Evolutionary conservation across 148 eudicot species (phyloP).

Genomic region (Rhododendron simsii): DNA sequence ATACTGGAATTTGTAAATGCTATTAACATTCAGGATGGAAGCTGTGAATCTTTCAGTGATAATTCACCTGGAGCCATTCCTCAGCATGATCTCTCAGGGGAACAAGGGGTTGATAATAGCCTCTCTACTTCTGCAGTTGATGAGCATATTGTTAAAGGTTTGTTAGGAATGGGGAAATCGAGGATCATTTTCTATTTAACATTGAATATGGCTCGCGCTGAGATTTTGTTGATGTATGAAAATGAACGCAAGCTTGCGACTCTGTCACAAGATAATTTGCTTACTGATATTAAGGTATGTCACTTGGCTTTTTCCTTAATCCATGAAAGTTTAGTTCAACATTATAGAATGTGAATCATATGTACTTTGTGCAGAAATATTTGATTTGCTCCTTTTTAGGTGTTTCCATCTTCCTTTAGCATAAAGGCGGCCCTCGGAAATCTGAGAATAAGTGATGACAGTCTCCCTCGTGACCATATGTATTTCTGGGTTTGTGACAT

Average conservation of each 20-base stretch:
- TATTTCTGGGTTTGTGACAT: slow-evolving; percentile 95
- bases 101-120: slow-evolving; percentile 31
- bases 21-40: slow-evolving; percentile 57
- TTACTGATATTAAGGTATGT: slow-evolving; percentile 78
- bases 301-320: slow-evolving; percentile 6
- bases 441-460: slow-evolving; percentile 88
- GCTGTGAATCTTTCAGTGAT: slow-evolving; percentile 48
- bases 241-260: slow-evolving; percentile 80
- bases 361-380: neutral
- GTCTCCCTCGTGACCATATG: slow-evolving; percentile 64
- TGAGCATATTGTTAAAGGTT: slow-evolving; percentile 65
- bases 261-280: slow-evolving; percentile 83
- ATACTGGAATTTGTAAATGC: slow-evolving; percentile 75
- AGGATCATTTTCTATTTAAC: slow-evolving; percentile 60
- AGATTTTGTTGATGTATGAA: slow-evolving; percentile 83
- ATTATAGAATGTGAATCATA: neutral
- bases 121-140: slow-evolving; percentile 34
- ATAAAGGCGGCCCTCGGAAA: slow-evolving; percentile 93
- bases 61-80: slow-evolving; percentile 42
- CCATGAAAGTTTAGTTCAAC: neutral
- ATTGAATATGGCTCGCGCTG: slow-evolving; percentile 85
- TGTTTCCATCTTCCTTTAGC: slow-evolving; percentile 94
- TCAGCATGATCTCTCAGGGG: slow-evolving; percentile 43
- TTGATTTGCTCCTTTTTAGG: slow-evolving; percentile 36
- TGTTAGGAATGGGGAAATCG: slow-evolving; percentile 89